phyloP scores from a whole-genome alignment of 768 basidiomycete genomes.

The Hericium alpestre region DNA sequence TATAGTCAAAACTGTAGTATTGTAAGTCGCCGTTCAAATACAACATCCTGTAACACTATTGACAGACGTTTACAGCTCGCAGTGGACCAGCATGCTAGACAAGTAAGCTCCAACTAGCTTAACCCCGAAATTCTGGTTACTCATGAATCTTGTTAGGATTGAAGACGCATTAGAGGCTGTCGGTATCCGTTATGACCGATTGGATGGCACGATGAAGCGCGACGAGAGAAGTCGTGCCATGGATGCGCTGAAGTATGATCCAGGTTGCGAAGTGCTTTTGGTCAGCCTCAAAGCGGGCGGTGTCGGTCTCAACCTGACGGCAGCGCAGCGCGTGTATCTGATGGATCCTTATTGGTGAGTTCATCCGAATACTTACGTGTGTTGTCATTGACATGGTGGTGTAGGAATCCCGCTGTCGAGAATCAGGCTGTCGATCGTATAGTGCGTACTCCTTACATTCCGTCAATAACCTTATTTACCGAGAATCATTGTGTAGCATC shows the following conservation, averaged over 20 bases:
- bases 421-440: slow-evolving; percentile 98
- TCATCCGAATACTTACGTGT: not conserved
- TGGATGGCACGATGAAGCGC: slow-evolving; percentile 97
- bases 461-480: not conserved
- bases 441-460: slow-evolving; percentile 35
- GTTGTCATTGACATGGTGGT: not conserved
- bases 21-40: slow-evolving; percentile 42
- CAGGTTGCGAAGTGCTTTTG: slow-evolving; percentile 83
- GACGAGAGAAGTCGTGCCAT: slow-evolving; percentile 87
- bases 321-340: slow-evolving; percentile 86
- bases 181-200: slow-evolving; percentile 78
- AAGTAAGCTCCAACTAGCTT: slow-evolving; percentile 38
- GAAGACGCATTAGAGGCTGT: slow-evolving; percentile 81
- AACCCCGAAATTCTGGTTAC: not conserved
- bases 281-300: slow-evolving; percentile 96
- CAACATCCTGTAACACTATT: not conserved
- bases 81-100: slow-evolving; percentile 92
- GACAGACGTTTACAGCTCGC: slow-evolving; percentile 46
- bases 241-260: slow-evolving; percentile 86
- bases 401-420: slow-evolving; percentile 92
- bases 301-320: slow-evolving; percentile 91
- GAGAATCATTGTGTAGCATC: slow-evolving; percentile 49
- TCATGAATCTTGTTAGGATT: slow-evolving; percentile 37
- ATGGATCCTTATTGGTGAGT: slow-evolving; percentile 94
- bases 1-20: slow-evolving; percentile 84